Conservation (phyloP, 2,329 filamentous ascomycete species). For the Aspergillus piperis region DNA sequence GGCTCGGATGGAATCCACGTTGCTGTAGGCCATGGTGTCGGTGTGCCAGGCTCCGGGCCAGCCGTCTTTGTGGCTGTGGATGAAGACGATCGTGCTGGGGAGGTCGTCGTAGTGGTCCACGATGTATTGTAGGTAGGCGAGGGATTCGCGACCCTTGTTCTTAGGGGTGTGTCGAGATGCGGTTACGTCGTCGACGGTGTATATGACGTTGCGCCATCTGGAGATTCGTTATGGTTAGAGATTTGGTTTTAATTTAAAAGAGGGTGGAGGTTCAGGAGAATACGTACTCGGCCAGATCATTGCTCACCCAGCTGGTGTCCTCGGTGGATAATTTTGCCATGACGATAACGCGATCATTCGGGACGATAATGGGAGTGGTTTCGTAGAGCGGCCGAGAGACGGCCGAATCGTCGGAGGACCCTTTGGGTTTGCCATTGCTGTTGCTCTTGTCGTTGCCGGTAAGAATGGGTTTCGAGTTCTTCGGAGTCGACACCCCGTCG, state of each 20-base stretch:
- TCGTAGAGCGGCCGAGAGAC: constrained; percentile 24
- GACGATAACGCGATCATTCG: constrained; percentile 45
- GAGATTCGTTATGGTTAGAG: background rate
- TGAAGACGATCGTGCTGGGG: constrained; percentile 56
- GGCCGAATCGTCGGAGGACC: constrained; percentile 1
- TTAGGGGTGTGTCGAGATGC: constrained; percentile 33
- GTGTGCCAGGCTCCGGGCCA: constrained; percentile 56
- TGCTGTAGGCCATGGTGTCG: constrained; percentile 57
- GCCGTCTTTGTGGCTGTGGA: constrained; percentile 57
- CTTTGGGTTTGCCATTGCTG: constrained; percentile 13
- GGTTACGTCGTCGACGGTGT: constrained; percentile 43
- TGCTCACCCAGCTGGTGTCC: constrained; percentile 50
- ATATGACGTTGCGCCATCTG: constrained; percentile 50
- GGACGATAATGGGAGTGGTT: constrained; percentile 32
- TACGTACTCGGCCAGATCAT: constrained; percentile 45
- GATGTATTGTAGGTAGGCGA: constrained; percentile 50
- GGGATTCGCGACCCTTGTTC: constrained; percentile 49
- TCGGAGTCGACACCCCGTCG: background rate
- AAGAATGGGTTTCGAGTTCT: constrained; percentile 6
- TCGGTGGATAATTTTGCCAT: constrained; percentile 47
- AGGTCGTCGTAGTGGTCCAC: constrained; percentile 50
- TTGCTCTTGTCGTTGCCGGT: background rate
- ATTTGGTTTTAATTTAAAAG: background rate
- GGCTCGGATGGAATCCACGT: constrained; percentile 52
- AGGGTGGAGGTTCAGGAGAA: background rate